Evolutionary conservation across 257 asterid species (phyloP).

Genomic region (Ehretia macrophylla): DNA sequence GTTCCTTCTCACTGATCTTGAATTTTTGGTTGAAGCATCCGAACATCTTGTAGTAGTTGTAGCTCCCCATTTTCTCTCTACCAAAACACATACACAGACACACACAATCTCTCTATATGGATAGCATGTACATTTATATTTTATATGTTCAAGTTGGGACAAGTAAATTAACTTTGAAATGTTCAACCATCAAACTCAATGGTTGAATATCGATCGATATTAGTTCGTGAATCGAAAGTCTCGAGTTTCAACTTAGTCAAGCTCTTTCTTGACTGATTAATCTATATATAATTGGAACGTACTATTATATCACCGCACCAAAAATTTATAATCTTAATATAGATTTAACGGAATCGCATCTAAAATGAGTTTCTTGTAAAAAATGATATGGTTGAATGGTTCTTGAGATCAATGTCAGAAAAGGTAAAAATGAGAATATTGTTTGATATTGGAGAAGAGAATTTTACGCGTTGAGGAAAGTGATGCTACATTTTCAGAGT

Average conservation of each 20-base stretch:
- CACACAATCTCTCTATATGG: not conserved
- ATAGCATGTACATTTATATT: not conserved
- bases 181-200: too few species aligned
- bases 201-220: too few species aligned
- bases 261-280: too few species aligned
- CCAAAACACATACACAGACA: not conserved
- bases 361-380: too few species aligned
- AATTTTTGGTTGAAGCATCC: conserved; percentile 91
- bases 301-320: too few species aligned
- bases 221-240: too few species aligned
- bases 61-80: conserved; percentile 96
- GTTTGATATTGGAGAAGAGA: not conserved
- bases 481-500: conserved; percentile 39
- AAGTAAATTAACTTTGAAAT: too few species aligned
- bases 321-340: too few species aligned
- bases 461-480: not conserved
- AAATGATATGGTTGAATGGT: not conserved
- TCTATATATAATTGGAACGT: too few species aligned
- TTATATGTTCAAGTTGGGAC: not conserved
- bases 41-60: conserved; percentile 89
- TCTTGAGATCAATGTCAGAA: too few species aligned
- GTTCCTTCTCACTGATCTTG: conserved; percentile 77
- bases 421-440: not conserved
- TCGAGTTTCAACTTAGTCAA: too few species aligned
- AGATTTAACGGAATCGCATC: too few species aligned